Evolutionary conservation across 192 early-diverging fungal species (phyloP).

Genomic region (Coemansia sp.): DNA sequence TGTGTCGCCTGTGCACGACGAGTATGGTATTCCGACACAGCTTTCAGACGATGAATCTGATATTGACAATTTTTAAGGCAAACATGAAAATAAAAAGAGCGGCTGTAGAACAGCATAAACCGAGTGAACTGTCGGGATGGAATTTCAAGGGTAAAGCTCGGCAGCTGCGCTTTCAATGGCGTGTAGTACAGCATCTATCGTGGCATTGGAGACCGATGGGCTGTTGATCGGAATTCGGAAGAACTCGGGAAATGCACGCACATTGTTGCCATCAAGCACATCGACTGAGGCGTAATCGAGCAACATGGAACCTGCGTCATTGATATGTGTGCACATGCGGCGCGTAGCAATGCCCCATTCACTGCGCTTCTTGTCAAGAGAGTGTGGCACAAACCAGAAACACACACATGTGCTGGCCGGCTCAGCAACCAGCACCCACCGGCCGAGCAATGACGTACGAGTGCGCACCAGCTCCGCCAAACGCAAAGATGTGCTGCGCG

Average conservation of each 20-base stretch:
- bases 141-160: neutral
- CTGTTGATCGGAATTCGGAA: constrained; percentile 74
- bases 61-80: constrained; percentile 30
- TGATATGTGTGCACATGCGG: constrained; percentile 44
- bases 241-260: constrained; percentile 56
- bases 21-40: constrained; percentile 28
- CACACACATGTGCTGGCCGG: constrained; percentile 57
- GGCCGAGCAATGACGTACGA: constrained; percentile 23
- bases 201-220: constrained; percentile 55
- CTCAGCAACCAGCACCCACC: constrained; percentile 49
- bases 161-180: constrained; percentile 57
- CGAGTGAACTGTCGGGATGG: no score
- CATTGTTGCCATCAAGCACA: constrained; percentile 1
- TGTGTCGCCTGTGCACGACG: constrained; percentile 11
- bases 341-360: constrained; percentile 55
- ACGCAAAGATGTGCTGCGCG: constrained; percentile 55
- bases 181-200: constrained; percentile 55
- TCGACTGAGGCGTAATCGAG: constrained; percentile 67
- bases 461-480: constrained; percentile 39
- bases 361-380: neutral
- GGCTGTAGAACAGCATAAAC: no score
- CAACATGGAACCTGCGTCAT: constrained; percentile 58
- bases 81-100: neutral
- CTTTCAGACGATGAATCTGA: constrained; percentile 40
- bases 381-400: constrained; percentile 71